Evolutionary conservation across 345 rosid genomes (phyloP).

Genomic region (Eucalyptus virginea): DNA sequence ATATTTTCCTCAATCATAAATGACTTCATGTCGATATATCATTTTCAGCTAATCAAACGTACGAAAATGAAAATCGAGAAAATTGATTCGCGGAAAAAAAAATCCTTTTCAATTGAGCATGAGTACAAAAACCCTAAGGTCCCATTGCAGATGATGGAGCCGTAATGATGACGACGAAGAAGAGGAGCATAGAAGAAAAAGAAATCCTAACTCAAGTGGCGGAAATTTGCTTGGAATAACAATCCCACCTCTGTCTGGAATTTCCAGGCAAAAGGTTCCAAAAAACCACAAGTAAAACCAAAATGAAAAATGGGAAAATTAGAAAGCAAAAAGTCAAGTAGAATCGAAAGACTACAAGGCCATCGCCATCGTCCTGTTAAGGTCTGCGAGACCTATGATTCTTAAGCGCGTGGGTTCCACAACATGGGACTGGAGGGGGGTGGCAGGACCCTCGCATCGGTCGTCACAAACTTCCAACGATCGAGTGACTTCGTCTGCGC

Average conservation of each 20-base stretch:
- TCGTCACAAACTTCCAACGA: neutral
- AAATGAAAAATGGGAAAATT: neutral
- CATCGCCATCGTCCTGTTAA: neutral
- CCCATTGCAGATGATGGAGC: neutral
- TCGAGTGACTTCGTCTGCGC: neutral
- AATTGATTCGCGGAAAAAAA: too few relatives aligned
- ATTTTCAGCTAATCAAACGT: too few relatives aligned
- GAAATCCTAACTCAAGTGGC: neutral
- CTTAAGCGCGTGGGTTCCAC: constrained; percentile 44
- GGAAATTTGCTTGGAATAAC: neutral
- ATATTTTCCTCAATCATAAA: neutral
- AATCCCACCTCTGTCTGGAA: neutral
- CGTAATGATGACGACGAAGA: neutral
- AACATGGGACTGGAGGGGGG: neutral
- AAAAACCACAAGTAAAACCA: neutral
- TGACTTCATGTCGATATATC: too few relatives aligned
- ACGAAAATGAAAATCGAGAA: neutral
- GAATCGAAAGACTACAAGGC: neutral
- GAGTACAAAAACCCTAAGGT: too few relatives aligned
- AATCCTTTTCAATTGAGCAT: too few relatives aligned
- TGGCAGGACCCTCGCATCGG: neutral
- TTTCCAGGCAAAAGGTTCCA: constrained; percentile 27
- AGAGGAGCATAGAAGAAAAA: neutral
- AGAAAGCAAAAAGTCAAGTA: neutral
- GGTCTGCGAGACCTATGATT: neutral